Percentiles rank a stretch among this genome's conserved stretches.
phyloP scores from a whole-genome alignment of 805 yeast species.

The Nakazawaea ambrosiae region DNA sequence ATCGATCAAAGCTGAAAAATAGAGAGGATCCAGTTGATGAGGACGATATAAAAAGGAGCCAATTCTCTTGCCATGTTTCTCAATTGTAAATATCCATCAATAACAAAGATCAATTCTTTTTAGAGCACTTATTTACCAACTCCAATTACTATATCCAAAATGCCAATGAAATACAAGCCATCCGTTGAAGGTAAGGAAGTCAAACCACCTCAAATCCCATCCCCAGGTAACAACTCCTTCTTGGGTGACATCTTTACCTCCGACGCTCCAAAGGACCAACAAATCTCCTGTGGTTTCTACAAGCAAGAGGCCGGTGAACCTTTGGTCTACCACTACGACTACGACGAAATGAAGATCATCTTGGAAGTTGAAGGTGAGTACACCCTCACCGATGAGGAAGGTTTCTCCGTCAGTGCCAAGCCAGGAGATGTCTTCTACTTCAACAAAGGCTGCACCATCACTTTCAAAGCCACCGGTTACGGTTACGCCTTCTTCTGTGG shows the following conservation, averaged over 20 bases:
- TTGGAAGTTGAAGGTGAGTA: slow-evolving; percentile 64
- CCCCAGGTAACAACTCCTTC: slow-evolving; percentile 64
- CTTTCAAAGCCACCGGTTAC: slow-evolving; percentile 54
- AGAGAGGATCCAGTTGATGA: too few relatives aligned
- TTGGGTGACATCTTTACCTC: slow-evolving; percentile 60
- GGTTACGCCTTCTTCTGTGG: slow-evolving; percentile 61
- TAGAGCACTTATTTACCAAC: too few relatives aligned
- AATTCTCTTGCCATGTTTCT: too few relatives aligned
- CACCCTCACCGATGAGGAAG: slow-evolving; percentile 56
- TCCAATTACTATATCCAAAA: too few relatives aligned
- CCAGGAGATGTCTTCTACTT: slow-evolving; percentile 68
- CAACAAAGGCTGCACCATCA: slow-evolving; percentile 61
- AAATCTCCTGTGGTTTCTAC: slow-evolving; percentile 63
- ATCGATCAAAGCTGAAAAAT: too few relatives aligned
- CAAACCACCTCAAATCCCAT: slow-evolving; percentile 52
- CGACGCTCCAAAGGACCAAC: slow-evolving; percentile 51
- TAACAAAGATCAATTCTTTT: too few relatives aligned
- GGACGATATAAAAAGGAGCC: too few relatives aligned
- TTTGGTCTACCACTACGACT: slow-evolving; percentile 56
- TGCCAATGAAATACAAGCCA: slow-evolving; percentile 53
- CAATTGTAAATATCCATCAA: too few relatives aligned
- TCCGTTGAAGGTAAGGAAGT: slow-evolving; percentile 43
- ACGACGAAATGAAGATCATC: slow-evolving; percentile 66
- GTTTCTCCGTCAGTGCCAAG: slow-evolving; percentile 44
- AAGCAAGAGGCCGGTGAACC: slow-evolving; percentile 63